Evolutionary conservation across 108 stramenopile species (phyloP).

Genomic region (Fragilaria crotonensis): DNA sequence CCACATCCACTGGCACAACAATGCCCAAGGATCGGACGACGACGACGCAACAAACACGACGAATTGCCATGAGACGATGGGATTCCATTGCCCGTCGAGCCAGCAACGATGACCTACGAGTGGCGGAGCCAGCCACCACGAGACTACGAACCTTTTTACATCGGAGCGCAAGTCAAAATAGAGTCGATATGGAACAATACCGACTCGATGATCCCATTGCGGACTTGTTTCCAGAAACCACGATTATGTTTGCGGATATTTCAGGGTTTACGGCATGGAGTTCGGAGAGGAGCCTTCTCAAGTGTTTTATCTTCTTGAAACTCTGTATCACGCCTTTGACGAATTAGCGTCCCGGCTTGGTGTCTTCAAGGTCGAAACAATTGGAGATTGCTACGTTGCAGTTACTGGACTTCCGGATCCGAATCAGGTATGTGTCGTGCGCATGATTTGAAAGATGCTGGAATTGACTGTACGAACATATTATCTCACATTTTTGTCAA

Average conservation of each 20-base stretch:
- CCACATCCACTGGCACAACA: not conserved
- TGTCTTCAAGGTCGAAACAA: conserved; percentile 51
- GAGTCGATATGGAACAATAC: conserved; percentile 1
- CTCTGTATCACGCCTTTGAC: conserved; percentile 51
- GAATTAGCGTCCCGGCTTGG: conserved; percentile 23
- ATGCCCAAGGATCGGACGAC: not conserved
- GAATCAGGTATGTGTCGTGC: not conserved
- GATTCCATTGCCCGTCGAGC: not conserved
- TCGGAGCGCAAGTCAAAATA: not conserved
- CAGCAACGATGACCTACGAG: not conserved
- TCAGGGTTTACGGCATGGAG: conserved; percentile 47
- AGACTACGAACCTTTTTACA: not conserved
- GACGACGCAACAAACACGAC: not conserved
- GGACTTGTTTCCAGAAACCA: conserved; percentile 56
- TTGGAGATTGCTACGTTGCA: conserved; percentile 65
- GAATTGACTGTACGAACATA: not conserved
- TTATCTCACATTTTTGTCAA: no score
- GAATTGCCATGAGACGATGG: not conserved
- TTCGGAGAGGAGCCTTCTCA: conserved; percentile 39
- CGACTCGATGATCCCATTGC: conserved; percentile 46
- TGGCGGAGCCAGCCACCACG: not conserved
- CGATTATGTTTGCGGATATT: conserved; percentile 68
- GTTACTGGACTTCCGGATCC: conserved; percentile 49
- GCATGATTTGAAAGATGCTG: not conserved
- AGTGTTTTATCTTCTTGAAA: conserved; percentile 54